A percentile compares a stretch with the other conserved stretches of the same genome.
These are phyloP conservation scores for Penicillium decumbens DNA, from an alignment of 2,329 filamentous ascomycete genomes.

Conservation along the genomic window DNA sequence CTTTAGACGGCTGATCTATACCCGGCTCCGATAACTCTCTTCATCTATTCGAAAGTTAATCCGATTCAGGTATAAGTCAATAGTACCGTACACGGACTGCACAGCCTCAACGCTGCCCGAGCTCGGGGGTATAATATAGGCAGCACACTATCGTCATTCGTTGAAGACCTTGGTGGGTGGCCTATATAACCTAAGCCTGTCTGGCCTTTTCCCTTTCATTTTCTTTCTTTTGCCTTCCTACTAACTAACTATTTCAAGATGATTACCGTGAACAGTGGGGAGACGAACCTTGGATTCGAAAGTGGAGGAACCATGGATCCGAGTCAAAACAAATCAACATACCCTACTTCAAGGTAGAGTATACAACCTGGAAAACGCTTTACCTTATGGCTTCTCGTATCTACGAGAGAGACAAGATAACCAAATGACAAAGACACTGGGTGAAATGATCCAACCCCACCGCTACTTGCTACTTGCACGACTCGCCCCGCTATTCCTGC, in stretches of 20 bases:
- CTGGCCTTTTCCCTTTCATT: not conserved
- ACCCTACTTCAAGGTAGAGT: not conserved
- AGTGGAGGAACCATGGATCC: not conserved
- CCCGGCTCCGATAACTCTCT: too few relatives aligned
- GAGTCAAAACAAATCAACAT: not conserved
- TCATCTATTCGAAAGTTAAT: too few relatives aligned
- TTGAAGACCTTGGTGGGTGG: not conserved
- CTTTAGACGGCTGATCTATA: too few relatives aligned
- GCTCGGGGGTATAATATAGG: not conserved
- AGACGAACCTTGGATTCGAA: not conserved
- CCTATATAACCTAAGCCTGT: not conserved
- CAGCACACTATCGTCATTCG: not conserved
- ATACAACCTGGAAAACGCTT: too few relatives aligned
- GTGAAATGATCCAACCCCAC: slow-evolving; percentile 1
- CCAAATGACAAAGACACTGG: not conserved
- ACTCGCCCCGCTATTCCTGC: slow-evolving; percentile 24
- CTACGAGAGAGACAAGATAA: not conserved
- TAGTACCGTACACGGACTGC: not conserved
- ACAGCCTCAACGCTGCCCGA: not conserved
- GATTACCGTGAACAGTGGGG: not conserved
- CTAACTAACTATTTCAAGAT: not conserved
- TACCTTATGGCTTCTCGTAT: not conserved
- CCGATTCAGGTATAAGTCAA: not conserved
- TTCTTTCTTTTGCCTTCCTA: not conserved
- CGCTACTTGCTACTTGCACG: not conserved